Conservation (phyloP, 768 basidiomycete genomes). For the Cystofilobasidium ferigula region DNA sequence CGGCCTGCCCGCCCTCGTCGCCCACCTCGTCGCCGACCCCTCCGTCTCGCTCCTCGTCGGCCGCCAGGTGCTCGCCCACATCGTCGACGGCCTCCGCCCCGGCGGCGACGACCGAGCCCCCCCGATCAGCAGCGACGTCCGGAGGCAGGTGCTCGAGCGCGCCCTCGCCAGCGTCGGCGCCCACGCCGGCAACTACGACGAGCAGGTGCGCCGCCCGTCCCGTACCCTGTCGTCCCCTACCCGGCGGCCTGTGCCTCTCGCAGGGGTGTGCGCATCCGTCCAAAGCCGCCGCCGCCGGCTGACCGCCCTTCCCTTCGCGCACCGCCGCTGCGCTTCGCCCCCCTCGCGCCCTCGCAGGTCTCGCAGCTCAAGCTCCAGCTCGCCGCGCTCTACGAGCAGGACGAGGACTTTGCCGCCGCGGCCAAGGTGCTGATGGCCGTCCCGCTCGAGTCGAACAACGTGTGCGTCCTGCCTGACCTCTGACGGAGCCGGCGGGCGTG, state of each 20-base stretch:
- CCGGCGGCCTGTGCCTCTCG: no score
- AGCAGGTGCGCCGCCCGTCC: slow-evolving; percentile 57
- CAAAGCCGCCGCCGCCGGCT: no score
- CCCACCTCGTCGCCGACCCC: slow-evolving; percentile 20
- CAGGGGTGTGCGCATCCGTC: no score
- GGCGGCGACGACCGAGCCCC: slow-evolving; percentile 38
- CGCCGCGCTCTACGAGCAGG: slow-evolving; percentile 75
- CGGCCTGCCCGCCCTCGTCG: slow-evolving; percentile 11
- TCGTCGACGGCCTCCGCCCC: slow-evolving; percentile 34
- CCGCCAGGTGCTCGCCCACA: slow-evolving; percentile 22
- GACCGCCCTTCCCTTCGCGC: background rate
- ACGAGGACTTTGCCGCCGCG: slow-evolving; percentile 89
- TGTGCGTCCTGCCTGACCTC: slow-evolving; percentile 44
- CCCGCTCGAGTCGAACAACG: slow-evolving; percentile 75
- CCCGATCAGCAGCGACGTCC: slow-evolving; percentile 29
- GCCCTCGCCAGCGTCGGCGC: slow-evolving; percentile 54
- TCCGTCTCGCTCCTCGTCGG: slow-evolving; percentile 18
- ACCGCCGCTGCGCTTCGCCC: background rate
- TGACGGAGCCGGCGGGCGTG: no score
- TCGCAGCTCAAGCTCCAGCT: slow-evolving; percentile 72
- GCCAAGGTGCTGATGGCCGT: slow-evolving; percentile 86
- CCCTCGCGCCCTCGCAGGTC: slow-evolving; percentile 45
- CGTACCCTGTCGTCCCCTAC: no score
- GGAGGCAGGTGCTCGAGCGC: slow-evolving; percentile 62
- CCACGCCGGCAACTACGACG: slow-evolving; percentile 75